Evolutionary conservation across 192 early-diverging fungal genomes (phyloP).

Genomic region (Oehlia diaphana): DNA sequence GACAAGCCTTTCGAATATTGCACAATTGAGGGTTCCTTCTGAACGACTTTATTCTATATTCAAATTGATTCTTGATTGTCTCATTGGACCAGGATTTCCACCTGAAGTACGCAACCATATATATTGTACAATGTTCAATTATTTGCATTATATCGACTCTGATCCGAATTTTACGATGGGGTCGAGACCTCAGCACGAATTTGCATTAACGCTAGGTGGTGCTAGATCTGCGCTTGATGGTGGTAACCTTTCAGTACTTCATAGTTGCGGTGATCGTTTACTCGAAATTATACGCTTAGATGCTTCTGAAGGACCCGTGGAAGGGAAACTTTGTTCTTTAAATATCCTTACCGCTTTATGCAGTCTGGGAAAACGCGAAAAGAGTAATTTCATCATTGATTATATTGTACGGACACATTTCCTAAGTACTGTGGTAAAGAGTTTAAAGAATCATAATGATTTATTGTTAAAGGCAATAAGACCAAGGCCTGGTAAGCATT

Average conservation of each 20-base stretch:
- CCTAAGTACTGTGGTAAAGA: not conserved
- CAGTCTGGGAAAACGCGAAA: slow-evolving; percentile 45
- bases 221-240: slow-evolving; percentile 37
- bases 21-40: slow-evolving; percentile 20
- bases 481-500: not conserved
- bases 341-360: slow-evolving; percentile 71
- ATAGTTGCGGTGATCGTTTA: slow-evolving; percentile 65
- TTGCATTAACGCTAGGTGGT: slow-evolving; percentile 12
- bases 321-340: slow-evolving; percentile 87
- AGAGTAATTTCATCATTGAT: slow-evolving; percentile 47
- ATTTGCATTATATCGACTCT: slow-evolving; percentile 23
- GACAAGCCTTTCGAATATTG: slow-evolving; percentile 29
- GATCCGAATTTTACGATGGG: slow-evolving; percentile 1
- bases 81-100: slow-evolving; percentile 8
- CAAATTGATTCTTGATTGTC: slow-evolving; percentile 30
- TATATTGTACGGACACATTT: slow-evolving; percentile 32
- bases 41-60: slow-evolving; percentile 38
- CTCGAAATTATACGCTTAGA: slow-evolving; percentile 77
- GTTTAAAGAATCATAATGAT: slow-evolving; percentile 20
- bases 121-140: slow-evolving; percentile 20
- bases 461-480: slow-evolving; percentile 3
- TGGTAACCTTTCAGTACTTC: slow-evolving; percentile 50
- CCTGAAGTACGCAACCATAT: slow-evolving; percentile 21
- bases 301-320: slow-evolving; percentile 76
- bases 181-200: slow-evolving; percentile 4